phyloP scores from a whole-genome alignment of 1,284 basidiomycete genomes.

The Athelia sp. region DNA sequence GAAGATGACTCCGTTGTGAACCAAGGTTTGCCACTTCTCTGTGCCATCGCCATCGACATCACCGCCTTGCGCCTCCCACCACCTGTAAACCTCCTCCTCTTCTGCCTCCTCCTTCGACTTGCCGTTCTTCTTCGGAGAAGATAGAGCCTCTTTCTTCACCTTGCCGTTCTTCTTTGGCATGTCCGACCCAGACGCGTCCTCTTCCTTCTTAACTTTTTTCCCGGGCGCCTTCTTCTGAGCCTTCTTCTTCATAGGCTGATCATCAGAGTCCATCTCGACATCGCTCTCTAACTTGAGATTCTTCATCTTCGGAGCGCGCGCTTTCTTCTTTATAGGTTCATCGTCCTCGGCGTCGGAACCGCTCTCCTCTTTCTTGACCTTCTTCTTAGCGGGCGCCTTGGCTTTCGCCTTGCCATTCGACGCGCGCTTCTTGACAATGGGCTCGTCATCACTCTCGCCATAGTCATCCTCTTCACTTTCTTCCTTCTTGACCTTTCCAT shows the following conservation, averaged over 20 bases:
- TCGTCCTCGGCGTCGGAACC: conserved; percentile 39
- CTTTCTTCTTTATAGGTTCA: conserved; percentile 35
- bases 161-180: conserved; percentile 28
- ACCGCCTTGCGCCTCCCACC: conserved; percentile 77
- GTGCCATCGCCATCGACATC: conserved; percentile 62
- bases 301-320: conserved; percentile 11
- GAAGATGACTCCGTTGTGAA: conserved; percentile 94
- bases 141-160: conserved; percentile 33
- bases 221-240: conserved; percentile 27
- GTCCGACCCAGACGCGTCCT: conserved; percentile 14
- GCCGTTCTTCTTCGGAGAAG: conserved; percentile 38
- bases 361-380: conserved; percentile 54
- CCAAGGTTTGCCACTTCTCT: conserved; percentile 88
- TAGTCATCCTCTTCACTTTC: conserved; percentile 29
- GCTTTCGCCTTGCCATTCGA: conserved; percentile 29
- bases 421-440: conserved; percentile 29
- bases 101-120: conserved; percentile 60
- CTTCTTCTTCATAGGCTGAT: conserved; percentile 41
- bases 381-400: conserved; percentile 59
- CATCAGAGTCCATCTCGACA: conserved; percentile 37
- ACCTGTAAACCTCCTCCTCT: conserved; percentile 69
- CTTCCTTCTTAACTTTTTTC: conserved; percentile 33
- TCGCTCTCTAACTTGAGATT: conserved; percentile 53
- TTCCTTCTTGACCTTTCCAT: conserved; percentile 27
- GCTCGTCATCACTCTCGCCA: conserved; percentile 25